Conservation (phyloP, 176 grass and related monocot genomes). For the Tillandsia fasciculata region DNA sequence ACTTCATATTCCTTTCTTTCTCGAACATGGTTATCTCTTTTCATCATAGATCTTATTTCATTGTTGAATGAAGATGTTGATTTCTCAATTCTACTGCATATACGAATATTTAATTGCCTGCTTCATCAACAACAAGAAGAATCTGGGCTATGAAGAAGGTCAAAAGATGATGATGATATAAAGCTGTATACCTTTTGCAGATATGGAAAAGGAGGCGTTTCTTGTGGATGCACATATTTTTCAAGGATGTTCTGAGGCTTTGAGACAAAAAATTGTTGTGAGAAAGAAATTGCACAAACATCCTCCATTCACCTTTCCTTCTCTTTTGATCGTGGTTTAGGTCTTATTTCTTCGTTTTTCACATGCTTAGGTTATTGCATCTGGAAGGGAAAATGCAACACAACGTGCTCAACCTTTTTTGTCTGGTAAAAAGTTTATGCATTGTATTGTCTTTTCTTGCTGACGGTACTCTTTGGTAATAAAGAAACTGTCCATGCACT, state of each 20-base stretch:
- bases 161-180: neutral
- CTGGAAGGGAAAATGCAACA: slow-evolving; percentile 43
- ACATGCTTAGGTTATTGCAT: slow-evolving; percentile 59
- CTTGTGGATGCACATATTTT: slow-evolving; percentile 74
- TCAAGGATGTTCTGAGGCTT: slow-evolving; percentile 45
- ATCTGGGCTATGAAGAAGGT: neutral
- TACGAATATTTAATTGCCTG: neutral
- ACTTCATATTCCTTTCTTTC: neutral
- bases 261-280: slow-evolving; percentile 61
- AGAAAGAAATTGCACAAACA: slow-evolving; percentile 21
- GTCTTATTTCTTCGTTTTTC: slow-evolving; percentile 15
- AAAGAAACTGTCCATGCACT: slow-evolving; percentile 9
- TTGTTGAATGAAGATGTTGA: neutral
- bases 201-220: slow-evolving; percentile 30
- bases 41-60: no score
- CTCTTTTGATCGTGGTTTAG: neutral
- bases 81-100: neutral
- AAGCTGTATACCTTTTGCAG: slow-evolving; percentile 29
- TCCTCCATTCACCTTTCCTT: slow-evolving; percentile 4
- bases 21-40: no score
- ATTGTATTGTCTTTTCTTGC: neutral
- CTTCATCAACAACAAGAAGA: neutral
- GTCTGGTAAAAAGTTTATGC: slow-evolving; percentile 34
- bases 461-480: slow-evolving; percentile 12
- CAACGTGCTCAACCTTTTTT: slow-evolving; percentile 41